Evolutionary conservation across 805 yeast species (phyloP), one percentile per base, ranked within the genome.

Genomic region (Wickerhamomyces strasburgensis): DNA sequence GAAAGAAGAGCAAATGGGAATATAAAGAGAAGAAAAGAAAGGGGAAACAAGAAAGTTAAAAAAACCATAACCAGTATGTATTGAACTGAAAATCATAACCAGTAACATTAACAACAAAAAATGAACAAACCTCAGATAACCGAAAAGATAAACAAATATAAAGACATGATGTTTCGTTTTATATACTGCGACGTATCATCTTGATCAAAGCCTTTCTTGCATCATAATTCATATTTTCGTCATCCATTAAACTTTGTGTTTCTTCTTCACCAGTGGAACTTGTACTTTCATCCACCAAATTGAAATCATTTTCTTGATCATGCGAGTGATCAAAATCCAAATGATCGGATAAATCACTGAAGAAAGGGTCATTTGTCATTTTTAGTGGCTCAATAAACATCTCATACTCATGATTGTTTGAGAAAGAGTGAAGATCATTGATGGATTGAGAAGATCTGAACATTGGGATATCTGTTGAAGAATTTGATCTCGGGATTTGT

Each of bases 191-290:
- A 37, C 58, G 54, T 27, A 54, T 40, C 49, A 51, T 47, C 33
- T 51, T 51, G 19, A 54, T 45, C 41, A 54, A 35, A 3, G 59
- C 59, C 13, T 35, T 53, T 50, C 59, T 54, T 8, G 59, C 59
- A 39, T 54, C 59, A 38, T 29, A 44, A n/a, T 32, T 46, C 28
- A 37, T 31, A 16, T 21, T 35, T 4, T 52, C 56, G 29, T 46
- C 50, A 19, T 39, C 37, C 35, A 34, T 23, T 17, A 31, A 14
- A n/a, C n/a, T n/a, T n/a, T n/a, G n/a, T n/a, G n/a, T 7, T 6
- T 37, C 47, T 5, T 38, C 40, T 18, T 42, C 47, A 19, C 43
- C 42, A n/a, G 38, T 35, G n/a, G n/a, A n/a, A n/a, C 25, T 21
- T 21, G 25, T 21, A 14, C 36, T 30, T 14, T 37, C 42, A 13